Percentiles rank a stretch among this genome's conserved stretches.
Evolutionary conservation across 106 monocot genomes (phyloP).

Genomic region (Iris macrosiphon): DNA sequence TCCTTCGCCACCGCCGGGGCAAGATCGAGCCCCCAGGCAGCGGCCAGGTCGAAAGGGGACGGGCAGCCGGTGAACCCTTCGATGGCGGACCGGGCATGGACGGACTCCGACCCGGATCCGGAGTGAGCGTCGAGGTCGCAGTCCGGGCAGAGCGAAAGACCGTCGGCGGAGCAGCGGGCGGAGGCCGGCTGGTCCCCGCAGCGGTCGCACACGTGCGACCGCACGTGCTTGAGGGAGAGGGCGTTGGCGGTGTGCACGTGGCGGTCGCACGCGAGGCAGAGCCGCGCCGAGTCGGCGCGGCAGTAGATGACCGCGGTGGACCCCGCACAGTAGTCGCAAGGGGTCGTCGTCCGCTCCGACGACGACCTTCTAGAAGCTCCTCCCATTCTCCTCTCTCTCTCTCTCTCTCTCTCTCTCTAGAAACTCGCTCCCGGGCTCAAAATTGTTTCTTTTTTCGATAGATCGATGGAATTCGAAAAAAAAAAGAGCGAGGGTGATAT

Average conservation of each 20-base stretch:
- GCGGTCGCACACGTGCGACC: conserved; percentile 55
- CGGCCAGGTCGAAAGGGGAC: conserved; percentile 45
- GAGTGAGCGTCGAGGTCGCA: conserved; percentile 35
- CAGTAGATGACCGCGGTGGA: conserved; percentile 57
- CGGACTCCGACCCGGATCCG: not conserved
- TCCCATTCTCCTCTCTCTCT: no score
- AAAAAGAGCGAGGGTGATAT: no score
- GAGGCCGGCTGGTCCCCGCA: conserved; percentile 44
- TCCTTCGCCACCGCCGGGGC: not conserved
- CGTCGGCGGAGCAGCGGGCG: conserved; percentile 18
- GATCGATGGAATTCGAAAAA: no score
- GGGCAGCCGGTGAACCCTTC: conserved; percentile 73
- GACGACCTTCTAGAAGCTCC: not conserved
- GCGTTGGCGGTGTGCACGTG: conserved; percentile 67
- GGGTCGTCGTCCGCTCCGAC: not conserved
- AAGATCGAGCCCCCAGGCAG: conserved; percentile 44
- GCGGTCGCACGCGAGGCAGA: conserved; percentile 76
- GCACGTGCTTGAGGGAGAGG: conserved; percentile 61
- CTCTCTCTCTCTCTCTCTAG: no score
- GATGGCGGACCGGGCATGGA: conserved; percentile 6
- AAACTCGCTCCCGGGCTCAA: no score
- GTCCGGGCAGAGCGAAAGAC: conserved; percentile 51
- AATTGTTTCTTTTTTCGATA: no score
- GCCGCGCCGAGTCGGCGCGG: conserved; percentile 63
- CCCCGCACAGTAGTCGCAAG: conserved; percentile 62